Conservation (phyloP, 139 green algal species). For the Asterochloris sp. region DNA sequence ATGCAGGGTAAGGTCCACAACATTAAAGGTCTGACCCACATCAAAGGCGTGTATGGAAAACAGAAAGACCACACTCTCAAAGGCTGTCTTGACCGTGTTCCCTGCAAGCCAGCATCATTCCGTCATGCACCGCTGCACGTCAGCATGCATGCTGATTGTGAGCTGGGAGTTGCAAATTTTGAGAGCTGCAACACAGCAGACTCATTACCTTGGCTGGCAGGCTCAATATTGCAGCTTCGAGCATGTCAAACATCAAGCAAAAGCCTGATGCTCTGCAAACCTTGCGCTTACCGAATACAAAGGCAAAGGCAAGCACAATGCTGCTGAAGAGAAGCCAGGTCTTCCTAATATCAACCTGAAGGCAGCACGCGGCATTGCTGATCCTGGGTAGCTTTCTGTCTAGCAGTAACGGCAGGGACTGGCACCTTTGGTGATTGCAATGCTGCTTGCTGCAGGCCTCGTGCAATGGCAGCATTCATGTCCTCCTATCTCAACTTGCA, state of each 20-base stretch:
- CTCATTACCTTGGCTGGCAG: too few species aligned
- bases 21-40: slow-evolving; percentile 39
- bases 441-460: neutral
- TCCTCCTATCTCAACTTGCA: too few species aligned
- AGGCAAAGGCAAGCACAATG: slow-evolving; percentile 48
- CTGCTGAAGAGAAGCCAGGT: slow-evolving; percentile 47
- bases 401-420: neutral
- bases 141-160: too few species aligned
- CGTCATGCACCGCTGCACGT: too few species aligned
- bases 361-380: neutral
- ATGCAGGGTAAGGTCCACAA: slow-evolving; percentile 19
- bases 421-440: neutral
- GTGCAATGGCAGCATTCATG: too few species aligned
- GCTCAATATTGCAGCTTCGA: too few species aligned
- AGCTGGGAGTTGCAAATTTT: too few species aligned
- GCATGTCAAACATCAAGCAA: too few species aligned
- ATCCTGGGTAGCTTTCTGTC: neutral
- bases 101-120: neutral
- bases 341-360: slow-evolving; percentile 48
- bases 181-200: too few species aligned
- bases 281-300: slow-evolving; percentile 55
- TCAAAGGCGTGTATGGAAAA: slow-evolving; percentile 51
- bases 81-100: slow-evolving; percentile 45
- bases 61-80: slow-evolving; percentile 38
- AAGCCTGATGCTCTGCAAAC: too few species aligned